Percentiles rank a stretch among this genome's conserved stretches.
These are phyloP conservation scores for Coemansia sp. DNA, from an alignment of 192 early-diverging fungal genomes.

Conservation along the genomic window DNA sequence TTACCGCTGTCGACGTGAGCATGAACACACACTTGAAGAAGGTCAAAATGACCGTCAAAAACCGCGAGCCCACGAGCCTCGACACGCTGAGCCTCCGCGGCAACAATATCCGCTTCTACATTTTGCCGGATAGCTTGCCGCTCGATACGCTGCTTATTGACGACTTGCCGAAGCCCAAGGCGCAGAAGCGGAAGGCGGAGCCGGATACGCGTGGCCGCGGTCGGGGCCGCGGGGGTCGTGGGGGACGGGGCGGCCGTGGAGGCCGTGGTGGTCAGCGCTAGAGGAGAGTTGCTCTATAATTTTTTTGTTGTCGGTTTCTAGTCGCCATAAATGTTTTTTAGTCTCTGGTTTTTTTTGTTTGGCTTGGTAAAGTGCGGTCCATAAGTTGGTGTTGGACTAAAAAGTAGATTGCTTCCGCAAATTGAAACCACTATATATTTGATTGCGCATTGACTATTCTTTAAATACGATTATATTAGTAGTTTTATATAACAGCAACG, in stretches of 20 bases:
- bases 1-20: slow-evolving; percentile 96
- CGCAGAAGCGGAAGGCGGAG: slow-evolving; percentile 73
- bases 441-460: neutral
- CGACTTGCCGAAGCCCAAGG: slow-evolving; percentile 90
- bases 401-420: no score
- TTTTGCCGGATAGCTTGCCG: slow-evolving; percentile 92
- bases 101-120: slow-evolving; percentile 93
- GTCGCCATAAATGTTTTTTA: no score
- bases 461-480: neutral
- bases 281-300: no score
- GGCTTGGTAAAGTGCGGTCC: no score
- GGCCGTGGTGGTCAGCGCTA: neutral
- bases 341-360: no score
- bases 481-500: neutral
- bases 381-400: no score
- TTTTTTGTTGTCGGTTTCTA: neutral
- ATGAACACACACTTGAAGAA: slow-evolving; percentile 99
- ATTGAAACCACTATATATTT: neutral
- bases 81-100: slow-evolving; percentile 96
- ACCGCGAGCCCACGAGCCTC: slow-evolving; percentile 83
- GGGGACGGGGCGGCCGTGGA: slow-evolving; percentile 59
- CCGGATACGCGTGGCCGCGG: slow-evolving; percentile 26
- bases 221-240: slow-evolving; percentile 69
- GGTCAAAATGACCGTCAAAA: slow-evolving; percentile 97
- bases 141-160: slow-evolving; percentile 96